A percentile compares a stretch with the other conserved stretches of the same genome.
Conservation (phyloP, 1,284 basidiomycete genomes). For the Leucoagaricus sp. region DNA sequence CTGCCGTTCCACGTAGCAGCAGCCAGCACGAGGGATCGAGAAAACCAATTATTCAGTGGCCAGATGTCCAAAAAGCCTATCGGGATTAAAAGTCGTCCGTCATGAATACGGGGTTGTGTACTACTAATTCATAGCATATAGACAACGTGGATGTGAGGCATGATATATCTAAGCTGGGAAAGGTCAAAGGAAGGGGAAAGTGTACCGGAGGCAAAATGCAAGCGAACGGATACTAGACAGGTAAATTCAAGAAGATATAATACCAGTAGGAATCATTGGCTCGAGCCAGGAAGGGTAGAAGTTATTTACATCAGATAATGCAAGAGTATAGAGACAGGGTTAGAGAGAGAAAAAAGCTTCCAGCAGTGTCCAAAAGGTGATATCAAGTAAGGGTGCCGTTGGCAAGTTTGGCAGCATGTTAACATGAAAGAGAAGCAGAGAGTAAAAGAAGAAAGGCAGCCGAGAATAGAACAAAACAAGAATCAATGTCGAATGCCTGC, state of each 20-base stretch:
- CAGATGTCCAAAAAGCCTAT: neutral
- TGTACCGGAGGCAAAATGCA: slow-evolving; percentile 1
- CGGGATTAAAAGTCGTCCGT: neutral
- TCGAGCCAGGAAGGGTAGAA: neutral
- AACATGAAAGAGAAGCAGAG: neutral
- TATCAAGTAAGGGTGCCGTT: neutral
- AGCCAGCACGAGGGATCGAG: too few species aligned
- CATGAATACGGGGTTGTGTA: neutral
- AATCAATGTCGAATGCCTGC: neutral
- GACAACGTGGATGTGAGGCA: slow-evolving; percentile 11
- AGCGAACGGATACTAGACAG: slow-evolving; percentile 7
- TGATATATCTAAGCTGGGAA: slow-evolving; percentile 13
- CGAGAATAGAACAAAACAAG: slow-evolving; percentile 11
- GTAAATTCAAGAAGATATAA: slow-evolving; percentile 8
- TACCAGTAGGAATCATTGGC: slow-evolving; percentile 5
- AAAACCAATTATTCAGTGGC: too few species aligned
- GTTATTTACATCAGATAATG: slow-evolving; percentile 15
- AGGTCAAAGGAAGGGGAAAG: neutral
- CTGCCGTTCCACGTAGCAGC: too few species aligned
- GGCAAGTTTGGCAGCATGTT: neutral
- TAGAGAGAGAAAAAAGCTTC: slow-evolving; percentile 9
- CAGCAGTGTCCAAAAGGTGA: slow-evolving; percentile 13
- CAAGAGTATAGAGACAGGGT: neutral
- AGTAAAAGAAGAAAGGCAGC: slow-evolving; percentile 10
- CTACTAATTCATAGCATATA: slow-evolving; percentile 12